Conservation (phyloP, 106 monocot genomes). For the Amphibolis antarctica region DNA sequence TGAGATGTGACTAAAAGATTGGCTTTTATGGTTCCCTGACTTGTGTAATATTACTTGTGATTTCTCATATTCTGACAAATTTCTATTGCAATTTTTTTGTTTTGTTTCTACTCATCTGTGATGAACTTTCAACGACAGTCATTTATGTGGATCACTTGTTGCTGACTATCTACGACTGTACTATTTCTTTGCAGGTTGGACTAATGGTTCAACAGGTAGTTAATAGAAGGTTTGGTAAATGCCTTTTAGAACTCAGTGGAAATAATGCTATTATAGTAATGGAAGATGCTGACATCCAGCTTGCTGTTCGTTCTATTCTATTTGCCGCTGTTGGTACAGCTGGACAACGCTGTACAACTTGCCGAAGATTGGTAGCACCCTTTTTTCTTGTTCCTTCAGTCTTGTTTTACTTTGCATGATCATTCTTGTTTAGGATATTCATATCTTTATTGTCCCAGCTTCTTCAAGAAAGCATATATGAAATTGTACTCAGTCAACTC, state of each 20-base stretch:
- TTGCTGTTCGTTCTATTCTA: constrained; percentile 89
- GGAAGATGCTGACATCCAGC: constrained; percentile 95
- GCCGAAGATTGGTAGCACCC: constrained; percentile 71
- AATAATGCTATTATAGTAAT: constrained; percentile 97
- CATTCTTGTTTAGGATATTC: background rate
- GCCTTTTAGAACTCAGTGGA: constrained; percentile 35
- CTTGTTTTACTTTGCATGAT: background rate
- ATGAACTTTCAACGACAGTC: too few species aligned
- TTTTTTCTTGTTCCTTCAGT: background rate
- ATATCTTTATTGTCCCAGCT: constrained; percentile 32
- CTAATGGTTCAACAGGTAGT: constrained; percentile 79
- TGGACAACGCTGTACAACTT: constrained; percentile 96
- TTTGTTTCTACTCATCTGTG: too few species aligned
- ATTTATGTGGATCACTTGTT: background rate
- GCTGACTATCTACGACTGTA: background rate
- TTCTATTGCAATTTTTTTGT: too few species aligned
- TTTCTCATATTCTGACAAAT: too few species aligned
- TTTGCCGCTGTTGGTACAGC: constrained; percentile 98
- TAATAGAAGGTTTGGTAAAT: constrained; percentile 74
- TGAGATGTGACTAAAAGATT: too few species aligned
- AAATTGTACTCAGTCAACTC: constrained; percentile 69
- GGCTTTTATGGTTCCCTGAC: too few species aligned
- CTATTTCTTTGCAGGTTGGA: constrained; percentile 50
- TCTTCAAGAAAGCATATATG: constrained; percentile 83
- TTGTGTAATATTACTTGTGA: too few species aligned